phyloP scores from a whole-genome alignment of 176 grass and related monocot species.

The Bothriochloa decipiens region DNA sequence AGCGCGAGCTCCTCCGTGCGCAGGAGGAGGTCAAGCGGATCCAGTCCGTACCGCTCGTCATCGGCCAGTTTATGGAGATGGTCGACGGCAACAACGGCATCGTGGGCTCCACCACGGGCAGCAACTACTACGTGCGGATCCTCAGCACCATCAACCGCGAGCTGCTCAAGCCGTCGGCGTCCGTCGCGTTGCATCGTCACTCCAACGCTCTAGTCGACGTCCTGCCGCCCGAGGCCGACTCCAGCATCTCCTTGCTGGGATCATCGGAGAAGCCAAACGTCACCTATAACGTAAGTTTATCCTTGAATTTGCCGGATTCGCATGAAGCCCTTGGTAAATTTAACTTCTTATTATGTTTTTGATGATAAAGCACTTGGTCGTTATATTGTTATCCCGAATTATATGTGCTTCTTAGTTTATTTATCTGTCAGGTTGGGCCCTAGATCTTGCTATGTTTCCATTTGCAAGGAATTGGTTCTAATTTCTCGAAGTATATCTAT shows the following conservation, averaged over 20 bases:
- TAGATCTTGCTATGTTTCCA: conserved; percentile 25
- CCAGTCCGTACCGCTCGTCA: conserved; percentile 95
- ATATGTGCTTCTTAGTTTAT: background rate
- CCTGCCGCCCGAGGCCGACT: conserved; percentile 90
- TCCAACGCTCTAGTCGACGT: conserved; percentile 92
- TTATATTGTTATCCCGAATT: background rate
- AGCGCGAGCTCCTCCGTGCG: conserved; percentile 87
- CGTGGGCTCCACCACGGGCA: conserved; percentile 94
- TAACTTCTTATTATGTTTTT: conserved; percentile 26
- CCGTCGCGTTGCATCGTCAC: conserved; percentile 86
- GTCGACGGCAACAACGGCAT: conserved; percentile 98
- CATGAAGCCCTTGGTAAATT: background rate
- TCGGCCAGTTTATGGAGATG: conserved; percentile 99
- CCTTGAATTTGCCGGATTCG: background rate
- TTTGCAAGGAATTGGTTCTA: background rate
- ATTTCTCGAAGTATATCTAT: background rate
- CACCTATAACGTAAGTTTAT: conserved; percentile 67
- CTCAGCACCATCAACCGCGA: conserved; percentile 96
- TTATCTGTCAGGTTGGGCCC: background rate
- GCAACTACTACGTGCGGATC: conserved; percentile 96
- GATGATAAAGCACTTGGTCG: background rate
- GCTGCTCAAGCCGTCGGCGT: conserved; percentile 88
- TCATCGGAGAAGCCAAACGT: conserved; percentile 89
- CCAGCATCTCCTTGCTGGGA: conserved; percentile 90
- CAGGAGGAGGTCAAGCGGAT: conserved; percentile 99